phyloP scores from a whole-genome alignment of 345 rosid species.

The Syzygium grande region DNA sequence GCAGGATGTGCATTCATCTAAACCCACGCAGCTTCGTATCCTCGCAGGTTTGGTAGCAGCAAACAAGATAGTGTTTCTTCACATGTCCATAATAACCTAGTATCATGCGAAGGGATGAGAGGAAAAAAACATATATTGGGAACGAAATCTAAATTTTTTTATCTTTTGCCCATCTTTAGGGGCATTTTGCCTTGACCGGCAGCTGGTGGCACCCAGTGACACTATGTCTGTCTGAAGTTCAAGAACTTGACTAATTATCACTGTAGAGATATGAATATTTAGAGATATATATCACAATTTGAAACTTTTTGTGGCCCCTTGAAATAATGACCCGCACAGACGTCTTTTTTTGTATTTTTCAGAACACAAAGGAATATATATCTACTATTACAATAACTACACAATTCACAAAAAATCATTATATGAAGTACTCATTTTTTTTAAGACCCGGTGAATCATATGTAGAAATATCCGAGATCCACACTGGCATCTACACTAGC shows the following conservation, averaged over 20 bases:
- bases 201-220: neutral
- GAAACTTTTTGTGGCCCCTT: neutral
- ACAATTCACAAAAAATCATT: neutral
- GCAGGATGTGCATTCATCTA: neutral
- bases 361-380: neutral
- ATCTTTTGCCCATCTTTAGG: neutral
- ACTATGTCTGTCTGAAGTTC: neutral
- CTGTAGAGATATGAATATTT: neutral
- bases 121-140: neutral
- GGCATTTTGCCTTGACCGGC: neutral
- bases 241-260: neutral
- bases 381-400: neutral
- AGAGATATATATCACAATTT: neutral
- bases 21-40: neutral
- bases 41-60: conserved; percentile 6
- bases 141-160: neutral
- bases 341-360: neutral
- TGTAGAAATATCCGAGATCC: neutral
- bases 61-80: neutral
- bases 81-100: neutral
- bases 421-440: neutral
- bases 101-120: neutral
- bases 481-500: neutral
- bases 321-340: neutral
- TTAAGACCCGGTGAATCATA: neutral